Base-by-base conservation (phyloP, 2,329 filamentous ascomycete species). In the Leptographium flavum region DNA sequence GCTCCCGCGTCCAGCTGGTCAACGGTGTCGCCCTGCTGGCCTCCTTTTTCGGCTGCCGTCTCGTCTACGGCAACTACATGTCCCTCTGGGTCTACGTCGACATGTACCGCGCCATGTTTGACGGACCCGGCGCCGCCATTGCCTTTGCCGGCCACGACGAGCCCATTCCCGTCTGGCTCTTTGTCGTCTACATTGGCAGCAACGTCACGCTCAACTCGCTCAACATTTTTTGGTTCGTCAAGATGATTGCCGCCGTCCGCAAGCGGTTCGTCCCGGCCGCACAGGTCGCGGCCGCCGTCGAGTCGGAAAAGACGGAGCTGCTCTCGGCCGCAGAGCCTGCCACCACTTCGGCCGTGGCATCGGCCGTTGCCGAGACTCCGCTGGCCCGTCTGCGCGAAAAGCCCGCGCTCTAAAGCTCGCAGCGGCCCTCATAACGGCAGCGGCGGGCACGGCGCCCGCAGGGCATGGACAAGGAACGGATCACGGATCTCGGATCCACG, bases 201-300 rank as follows among this genome's bases (percentile, higher is more conserved):
- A 92, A 92, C 59, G 45, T 85, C 19, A 73, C 74, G 0, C 70
- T 93, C 23, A 90, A 87, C 57, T 69, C 73, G 13, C 66, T 93
- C 43, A 93, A 93, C 63, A 79, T 84, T 56, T 84, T 81, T 63
- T 93, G 86, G 86, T 92, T 90, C 59, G 70, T 77, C 56, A 87
- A 86, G 72, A 93, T 93, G 86, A 79, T 93, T 50, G 70, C 76
- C 48, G 83, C 85, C 9, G 76, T 92, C 13, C 71, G 79, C 48
- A 87, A 84, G 66, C 72, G 85, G 23, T 92, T 92, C 57, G 71
- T 76, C 49, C 62, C 81, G 5, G 56, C 63, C 23, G 58, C 63
- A 51, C 53, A 57, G 8, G 21, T 11, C 19, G 21, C 15, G 17
- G n/a, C 17, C 17, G 21, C n/a, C n/a, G n/a, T n/a, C n/a, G n/a